Evolutionary conservation across 2,329 filamentous ascomycete genomes (phyloP), one percentile per base, ranked within the genome.

Genomic region (Neocucurbitaria cava): DNA sequence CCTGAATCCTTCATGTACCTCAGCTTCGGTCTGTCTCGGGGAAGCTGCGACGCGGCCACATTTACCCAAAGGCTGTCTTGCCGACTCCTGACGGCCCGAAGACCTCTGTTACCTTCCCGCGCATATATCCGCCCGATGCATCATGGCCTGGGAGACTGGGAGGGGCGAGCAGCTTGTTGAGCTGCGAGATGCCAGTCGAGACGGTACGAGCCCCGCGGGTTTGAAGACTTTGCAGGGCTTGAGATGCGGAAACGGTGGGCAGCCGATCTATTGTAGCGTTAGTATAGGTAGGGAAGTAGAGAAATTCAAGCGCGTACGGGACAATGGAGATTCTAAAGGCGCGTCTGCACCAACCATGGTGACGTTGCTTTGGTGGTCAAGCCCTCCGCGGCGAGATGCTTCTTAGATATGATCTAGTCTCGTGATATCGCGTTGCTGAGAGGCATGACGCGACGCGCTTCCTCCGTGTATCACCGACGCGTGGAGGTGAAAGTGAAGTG

Each of bases 71-170:
- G 11, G 89, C 83, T 3, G 92, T 96, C 81, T 96, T 97, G 26
- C 93, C 94, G 23, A 85, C 85, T 1, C 92, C 93, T 8, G 91
- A 89, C 10, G 93, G 92, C 0, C 94, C 94, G 84, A 91, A 96
- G 45, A 96, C 79, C 75, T 98, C 94, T 3, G 90, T 90, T 38
- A 96, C 82, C 72, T 92, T 90, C 13, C 92, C 91, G 52, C 87
- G 85, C 56, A 83, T 83, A 43, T 96, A 80, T 3, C 92, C 92
- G 49, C 68, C 66, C 36, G 59, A 42, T 30, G 61, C 52, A 48
- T 57, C 39, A 24, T 66, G 65, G 54, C 68, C 65, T 20, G 65
- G 64, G 17, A 52, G 55, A 50, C 62, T 59, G 52, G 59, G 61
- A 50, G 68, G 61, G 39, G 64, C 59, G 15, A 81, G 73, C 7